Evolutionary conservation across 352 stramenopile genomes (phyloP).

Genomic region (Globisporangium parvum): DNA sequence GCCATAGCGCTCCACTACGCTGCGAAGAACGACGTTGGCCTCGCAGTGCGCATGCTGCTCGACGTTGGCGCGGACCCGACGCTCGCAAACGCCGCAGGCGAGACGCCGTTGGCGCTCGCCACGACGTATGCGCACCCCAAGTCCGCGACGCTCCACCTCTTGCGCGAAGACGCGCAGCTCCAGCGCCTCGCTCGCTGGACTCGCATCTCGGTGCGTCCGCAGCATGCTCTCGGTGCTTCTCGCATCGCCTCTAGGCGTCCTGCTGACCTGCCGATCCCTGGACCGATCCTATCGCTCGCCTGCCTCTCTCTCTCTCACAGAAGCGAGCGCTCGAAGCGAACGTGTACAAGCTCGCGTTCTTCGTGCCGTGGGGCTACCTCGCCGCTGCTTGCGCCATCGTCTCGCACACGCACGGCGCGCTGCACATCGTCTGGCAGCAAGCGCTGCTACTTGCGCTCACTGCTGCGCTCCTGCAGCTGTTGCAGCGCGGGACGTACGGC

Average conservation of each 20-base stretch:
- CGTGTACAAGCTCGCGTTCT: constrained; percentile 67
- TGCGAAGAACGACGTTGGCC: constrained; percentile 46
- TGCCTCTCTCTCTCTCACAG: constrained; percentile 12
- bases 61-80: constrained; percentile 44
- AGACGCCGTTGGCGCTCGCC: constrained; percentile 52
- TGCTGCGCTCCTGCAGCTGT: constrained; percentile 38
- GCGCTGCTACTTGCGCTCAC: constrained; percentile 23
- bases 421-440: constrained; percentile 34
- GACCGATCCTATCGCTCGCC: no score
- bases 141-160: constrained; percentile 34
- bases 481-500: constrained; percentile 59
- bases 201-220: constrained; percentile 27
- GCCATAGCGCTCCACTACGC: constrained; percentile 56
- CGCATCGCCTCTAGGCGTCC: background rate
- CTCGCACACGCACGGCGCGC: constrained; percentile 20
- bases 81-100: constrained; percentile 31
- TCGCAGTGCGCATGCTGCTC: constrained; percentile 65
- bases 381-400: constrained; percentile 38
- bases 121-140: constrained; percentile 23
- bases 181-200: constrained; percentile 33
- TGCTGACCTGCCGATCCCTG: no score
- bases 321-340: constrained; percentile 60
- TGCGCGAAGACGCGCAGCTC: constrained; percentile 52
- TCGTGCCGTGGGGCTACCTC: constrained; percentile 66
- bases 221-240: no score